Evolutionary conservation across 495 filamentous ascomycete species (phyloP), one percentile per base, ranked within the genome.

Genomic region (Barbatosphaeria neglecta): DNA sequence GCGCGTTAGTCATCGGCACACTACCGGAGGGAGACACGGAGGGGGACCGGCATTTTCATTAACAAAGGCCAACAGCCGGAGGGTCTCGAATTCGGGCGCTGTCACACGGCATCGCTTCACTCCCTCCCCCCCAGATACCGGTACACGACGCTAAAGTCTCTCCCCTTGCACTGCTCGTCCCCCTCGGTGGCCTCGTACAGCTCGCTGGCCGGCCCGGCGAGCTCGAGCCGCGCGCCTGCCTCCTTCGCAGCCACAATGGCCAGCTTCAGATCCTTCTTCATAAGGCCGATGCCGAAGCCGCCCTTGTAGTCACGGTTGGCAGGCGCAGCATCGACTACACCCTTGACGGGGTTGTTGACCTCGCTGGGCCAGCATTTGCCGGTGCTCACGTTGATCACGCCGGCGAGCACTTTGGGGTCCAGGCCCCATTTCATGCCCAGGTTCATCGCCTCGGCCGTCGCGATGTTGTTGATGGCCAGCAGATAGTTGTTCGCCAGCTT

Each of bases 401-500:
- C 75, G 1, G 84, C 86, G 13, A 96, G 66, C 1, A 79, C 77
- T 55, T 84, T 83, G 10, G 85, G 80, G 45, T 95, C 84, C 9
- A 96, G 74, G 1, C 90, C 90, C 74, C 83, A 86, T 50, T 77
- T 78, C 18, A 90, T 78, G 22, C 87, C 90, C 17, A 96, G 76
- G 50, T 89, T 88, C 89, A 96, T 94, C 0, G 87, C 90, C 63
- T 96, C 90, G 1, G 85, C 83, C 0, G 86, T 89, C 2, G 86
- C 90, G 52, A 96, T 90, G 57, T 95, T 96, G 61, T 86, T 90
- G 47, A 96, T 81, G 2, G 87, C 87, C 10, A 96, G 72, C 33
- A 95, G 78, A 59, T 95, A 95, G 57, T 96, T 96, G 63, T 96
- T 96, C 22, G 89, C 86, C 7, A 96, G 72, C 61, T 96, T 96